Conservation (phyloP, 345 rosid species). For the Sonneratia alba region DNA sequence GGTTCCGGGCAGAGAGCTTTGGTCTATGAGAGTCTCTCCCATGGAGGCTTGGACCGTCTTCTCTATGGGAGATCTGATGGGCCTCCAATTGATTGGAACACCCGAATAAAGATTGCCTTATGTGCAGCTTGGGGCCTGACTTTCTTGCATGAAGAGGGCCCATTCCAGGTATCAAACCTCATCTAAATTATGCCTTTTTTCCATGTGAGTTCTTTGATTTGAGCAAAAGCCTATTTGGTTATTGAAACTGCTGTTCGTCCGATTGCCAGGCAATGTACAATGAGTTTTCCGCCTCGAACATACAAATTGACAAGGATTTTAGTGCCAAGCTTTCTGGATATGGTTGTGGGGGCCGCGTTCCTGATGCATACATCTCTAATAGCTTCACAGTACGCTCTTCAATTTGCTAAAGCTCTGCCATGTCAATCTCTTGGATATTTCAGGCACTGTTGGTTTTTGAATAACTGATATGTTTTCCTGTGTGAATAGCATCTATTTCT, state of each 20-base stretch:
- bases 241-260: not conserved
- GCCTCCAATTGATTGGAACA: slow-evolving; percentile 90
- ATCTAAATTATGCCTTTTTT: not conserved
- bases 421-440: not conserved
- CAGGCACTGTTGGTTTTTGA: not conserved
- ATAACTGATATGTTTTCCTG: not conserved
- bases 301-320: slow-evolving; percentile 93
- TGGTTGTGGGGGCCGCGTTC: slow-evolving; percentile 74
- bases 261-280: slow-evolving; percentile 82
- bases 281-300: slow-evolving; percentile 84
- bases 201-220: not conserved
- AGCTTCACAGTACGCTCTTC: slow-evolving; percentile 40
- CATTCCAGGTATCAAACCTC: slow-evolving; percentile 60
- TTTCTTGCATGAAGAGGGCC: slow-evolving; percentile 97
- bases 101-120: slow-evolving; percentile 78
- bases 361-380: slow-evolving; percentile 57
- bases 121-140: slow-evolving; percentile 86
- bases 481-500: not conserved
- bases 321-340: slow-evolving; percentile 98
- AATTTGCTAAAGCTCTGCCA: not conserved
- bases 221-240: not conserved
- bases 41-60: slow-evolving; percentile 84
- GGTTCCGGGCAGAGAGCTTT: slow-evolving; percentile 71
- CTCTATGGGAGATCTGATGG: slow-evolving; percentile 82
- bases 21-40: slow-evolving; percentile 87